These are phyloP conservation scores for Microdochium nivale DNA, from an alignment of 2,329 filamentous ascomycete species.

Conservation along the genomic window DNA sequence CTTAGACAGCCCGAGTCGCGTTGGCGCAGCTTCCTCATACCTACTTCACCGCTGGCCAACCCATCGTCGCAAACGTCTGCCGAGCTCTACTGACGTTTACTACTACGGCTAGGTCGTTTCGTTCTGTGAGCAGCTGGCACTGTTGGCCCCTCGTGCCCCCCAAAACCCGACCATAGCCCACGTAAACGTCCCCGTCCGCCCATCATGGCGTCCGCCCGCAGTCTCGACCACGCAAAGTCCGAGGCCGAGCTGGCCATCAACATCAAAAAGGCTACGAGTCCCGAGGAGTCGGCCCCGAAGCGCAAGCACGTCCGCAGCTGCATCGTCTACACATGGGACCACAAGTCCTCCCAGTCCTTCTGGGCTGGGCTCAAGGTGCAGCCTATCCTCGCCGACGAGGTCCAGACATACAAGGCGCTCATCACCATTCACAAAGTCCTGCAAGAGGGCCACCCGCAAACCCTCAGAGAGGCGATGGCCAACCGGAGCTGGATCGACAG, in stretches of 20 bases:
- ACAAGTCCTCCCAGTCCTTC: slow-evolving; percentile 90
- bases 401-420: slow-evolving; percentile 97
- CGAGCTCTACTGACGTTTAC: neutral
- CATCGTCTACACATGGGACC: slow-evolving; percentile 99
- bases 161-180: neutral
- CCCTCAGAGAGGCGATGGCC: slow-evolving; percentile 78
- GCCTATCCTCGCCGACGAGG: slow-evolving; percentile 95
- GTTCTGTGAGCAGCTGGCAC: neutral
- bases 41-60: neutral
- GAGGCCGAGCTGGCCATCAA: slow-evolving; percentile 62
- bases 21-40: neutral
- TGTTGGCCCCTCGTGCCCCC: neutral
- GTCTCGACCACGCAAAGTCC: slow-evolving; percentile 35
- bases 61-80: neutral
- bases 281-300: slow-evolving; percentile 60
- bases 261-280: slow-evolving; percentile 62
- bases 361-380: slow-evolving; percentile 99
- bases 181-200: neutral
- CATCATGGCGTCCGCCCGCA: slow-evolving; percentile 22
- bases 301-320: slow-evolving; percentile 95
- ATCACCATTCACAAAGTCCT: slow-evolving; percentile 97
- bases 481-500: slow-evolving; percentile 90
- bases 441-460: slow-evolving; percentile 88
- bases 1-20: neutral
- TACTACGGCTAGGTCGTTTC: neutral